These are phyloP conservation scores for Fomitopsis betulina DNA, from an alignment of 1,284 basidiomycete genomes.

Conservation along the genomic window DNA sequence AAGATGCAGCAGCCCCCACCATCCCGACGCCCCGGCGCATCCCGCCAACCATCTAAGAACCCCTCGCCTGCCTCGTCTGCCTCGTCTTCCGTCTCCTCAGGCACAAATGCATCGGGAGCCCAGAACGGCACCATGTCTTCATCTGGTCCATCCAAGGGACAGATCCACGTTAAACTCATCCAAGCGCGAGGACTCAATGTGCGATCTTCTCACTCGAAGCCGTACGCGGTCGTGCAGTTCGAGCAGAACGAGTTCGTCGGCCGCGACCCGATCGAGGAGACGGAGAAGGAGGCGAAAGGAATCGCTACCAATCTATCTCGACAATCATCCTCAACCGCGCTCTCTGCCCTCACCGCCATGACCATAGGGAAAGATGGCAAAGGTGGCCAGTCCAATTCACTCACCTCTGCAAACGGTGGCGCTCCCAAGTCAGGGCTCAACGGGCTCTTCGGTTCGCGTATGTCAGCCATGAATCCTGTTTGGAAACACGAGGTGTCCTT, in stretches of 20 bases:
- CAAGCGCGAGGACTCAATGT: conserved; percentile 86
- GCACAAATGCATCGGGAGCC: conserved; percentile 14
- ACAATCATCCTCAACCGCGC: conserved; percentile 54
- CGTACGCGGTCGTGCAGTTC: conserved; percentile 97
- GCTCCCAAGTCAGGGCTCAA: conserved; percentile 27
- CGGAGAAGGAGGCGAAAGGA: conserved; percentile 85
- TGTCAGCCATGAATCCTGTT: conserved; percentile 83
- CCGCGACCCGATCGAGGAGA: conserved; percentile 83
- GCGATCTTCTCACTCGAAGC: conserved; percentile 60
- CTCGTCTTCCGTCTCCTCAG: conserved; percentile 22
- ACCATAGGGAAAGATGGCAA: conserved; percentile 38
- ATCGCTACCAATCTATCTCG: conserved; percentile 60
- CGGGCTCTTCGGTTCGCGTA: conserved; percentile 53
- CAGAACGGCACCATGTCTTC: conserved; percentile 15
- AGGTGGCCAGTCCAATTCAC: conserved; percentile 19
- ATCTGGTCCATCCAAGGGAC: conserved; percentile 56
- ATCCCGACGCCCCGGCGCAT: conserved; percentile 34
- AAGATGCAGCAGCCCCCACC: conserved; percentile 65
- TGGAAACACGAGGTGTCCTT: conserved; percentile 99
- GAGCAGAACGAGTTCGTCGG: conserved; percentile 99
- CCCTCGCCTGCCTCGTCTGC: conserved; percentile 27
- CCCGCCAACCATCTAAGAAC: conserved; percentile 31
- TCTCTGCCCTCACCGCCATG: conserved; percentile 68
- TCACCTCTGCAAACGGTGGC: conserved; percentile 38
- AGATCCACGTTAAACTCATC: conserved; percentile 94